Evolutionary conservation across 1,139 yeast species (phyloP).

Genomic region (Debaryomycetaceae sp.): DNA sequence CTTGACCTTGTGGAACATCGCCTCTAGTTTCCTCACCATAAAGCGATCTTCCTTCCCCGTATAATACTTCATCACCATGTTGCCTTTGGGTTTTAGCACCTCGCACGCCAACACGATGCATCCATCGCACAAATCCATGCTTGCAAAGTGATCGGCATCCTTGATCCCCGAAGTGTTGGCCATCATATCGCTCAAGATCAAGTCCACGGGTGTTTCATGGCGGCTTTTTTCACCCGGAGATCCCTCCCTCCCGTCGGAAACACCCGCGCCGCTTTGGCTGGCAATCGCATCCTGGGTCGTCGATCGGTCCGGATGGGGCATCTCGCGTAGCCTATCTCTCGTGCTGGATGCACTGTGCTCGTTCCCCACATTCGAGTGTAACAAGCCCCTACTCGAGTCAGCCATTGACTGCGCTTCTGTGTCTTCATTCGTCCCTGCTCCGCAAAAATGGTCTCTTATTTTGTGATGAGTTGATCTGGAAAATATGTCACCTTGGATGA

Average conservation of each 20-base stretch:
- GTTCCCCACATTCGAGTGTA: not conserved
- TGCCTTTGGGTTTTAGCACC: constrained; percentile 31
- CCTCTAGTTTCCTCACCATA: constrained; percentile 22
- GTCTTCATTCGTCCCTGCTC: not conserved
- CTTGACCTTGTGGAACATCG: constrained; percentile 30
- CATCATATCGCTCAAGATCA: constrained; percentile 49
- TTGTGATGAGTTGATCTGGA: constrained; percentile 29
- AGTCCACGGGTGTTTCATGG: constrained; percentile 18
- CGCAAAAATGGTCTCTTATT: constrained; percentile 19
- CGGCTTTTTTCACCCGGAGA: constrained; percentile 1
- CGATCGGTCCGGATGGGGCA: not conserved
- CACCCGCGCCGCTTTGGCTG: no score
- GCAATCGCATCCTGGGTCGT: not conserved
- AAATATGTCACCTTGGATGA: constrained; percentile 41
- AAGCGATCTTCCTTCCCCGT: constrained; percentile 36
- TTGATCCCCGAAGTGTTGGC: constrained; percentile 44
- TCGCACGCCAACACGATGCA: constrained; percentile 28
- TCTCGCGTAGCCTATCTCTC: not conserved
- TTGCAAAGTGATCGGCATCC: constrained; percentile 41
- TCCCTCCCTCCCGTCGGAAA: not conserved
- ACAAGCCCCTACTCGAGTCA: not conserved
- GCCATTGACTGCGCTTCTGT: not conserved
- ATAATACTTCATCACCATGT: constrained; percentile 39
- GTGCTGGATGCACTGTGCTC: not conserved
- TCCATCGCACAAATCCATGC: constrained; percentile 44